Evolutionary conservation across 139 green algal species (phyloP), one percentile per base, ranked within the genome.

Genomic region (Medakamo hakoo): DNA sequence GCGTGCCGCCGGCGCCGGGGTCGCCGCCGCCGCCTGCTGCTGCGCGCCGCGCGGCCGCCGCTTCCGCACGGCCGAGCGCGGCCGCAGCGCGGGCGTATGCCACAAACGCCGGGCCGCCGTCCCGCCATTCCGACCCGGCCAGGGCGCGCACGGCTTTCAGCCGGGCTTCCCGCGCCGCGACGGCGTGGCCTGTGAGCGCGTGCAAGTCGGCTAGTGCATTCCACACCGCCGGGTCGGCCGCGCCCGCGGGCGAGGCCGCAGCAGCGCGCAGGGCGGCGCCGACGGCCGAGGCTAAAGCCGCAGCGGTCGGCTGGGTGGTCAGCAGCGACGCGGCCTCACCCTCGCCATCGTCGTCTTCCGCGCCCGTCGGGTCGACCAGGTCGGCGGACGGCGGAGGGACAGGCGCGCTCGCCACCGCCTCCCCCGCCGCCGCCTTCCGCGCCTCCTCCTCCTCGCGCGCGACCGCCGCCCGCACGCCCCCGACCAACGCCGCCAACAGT

Each of bases 61-160:
- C 5, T 60, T 84, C 76, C 18, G 73, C 62, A 0, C 55, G 1
- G 30, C 62, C 68, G 31, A 91, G 71, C 23, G 57, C 61, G 22
- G 71, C 22, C 14, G 71, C 78, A 0, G 85, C 85, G 2, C 58
- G 63, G 0, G 72, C 80, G 67, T 82, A 85, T n/a, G 73, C 67
- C 24, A 49, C 31, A 61, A 84, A 89, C 0, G 19, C 52, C 9
- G 60, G 59, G 22, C 27, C 14, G 27, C 86, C 73, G 20, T 72
- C 65, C 62, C 76, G 67, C 77, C 74, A 90, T 23, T 61, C 30
- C 25, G 22, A 64, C 23, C 76, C 72, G 22, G 83, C 65, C 28
- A 90, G 71, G 5, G 62, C 76, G 22, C 82, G 76, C 59, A 84
- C 75, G 63, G 79, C 74, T 62, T 86, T 87, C 3, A 87, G 60